phyloP scores from a whole-genome alignment of 2,329 filamentous ascomycete species.

The Calonectria pseudoreteaudii region DNA sequence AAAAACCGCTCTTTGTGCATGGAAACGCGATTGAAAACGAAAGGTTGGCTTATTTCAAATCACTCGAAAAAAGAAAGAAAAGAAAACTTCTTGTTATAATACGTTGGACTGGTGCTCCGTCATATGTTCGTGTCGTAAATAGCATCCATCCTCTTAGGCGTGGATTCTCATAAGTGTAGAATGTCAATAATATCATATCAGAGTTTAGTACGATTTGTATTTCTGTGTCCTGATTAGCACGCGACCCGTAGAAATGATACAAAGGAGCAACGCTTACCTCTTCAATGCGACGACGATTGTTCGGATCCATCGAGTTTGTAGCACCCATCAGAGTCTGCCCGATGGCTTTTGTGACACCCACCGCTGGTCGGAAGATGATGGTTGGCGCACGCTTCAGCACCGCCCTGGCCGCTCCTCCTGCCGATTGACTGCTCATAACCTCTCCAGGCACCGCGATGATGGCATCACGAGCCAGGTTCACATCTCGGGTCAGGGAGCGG shows the following conservation, averaged over 20 bases:
- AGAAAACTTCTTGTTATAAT: constrained; percentile 16
- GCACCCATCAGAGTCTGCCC: constrained; percentile 92
- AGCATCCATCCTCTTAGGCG: constrained; percentile 9
- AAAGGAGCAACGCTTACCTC: constrained; percentile 75
- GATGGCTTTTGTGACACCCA: constrained; percentile 89
- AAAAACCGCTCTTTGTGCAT: constrained; percentile 31
- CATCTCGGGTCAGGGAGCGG: constrained; percentile 83
- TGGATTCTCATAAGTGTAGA: constrained; percentile 10
- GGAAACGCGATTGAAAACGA: not conserved
- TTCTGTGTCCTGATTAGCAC: constrained; percentile 51
- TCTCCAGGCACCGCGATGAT: constrained; percentile 95
- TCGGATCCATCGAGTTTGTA: constrained; percentile 89
- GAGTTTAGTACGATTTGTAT: constrained; percentile 59
- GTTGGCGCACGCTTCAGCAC: constrained; percentile 89
- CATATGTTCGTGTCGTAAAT: constrained; percentile 21
- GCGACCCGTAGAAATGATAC: not conserved
- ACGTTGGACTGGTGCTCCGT: constrained; percentile 28
- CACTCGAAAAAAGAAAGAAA: constrained; percentile 15
- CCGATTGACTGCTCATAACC: constrained; percentile 86
- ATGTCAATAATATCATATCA: not conserved
- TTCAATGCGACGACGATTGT: constrained; percentile 83
- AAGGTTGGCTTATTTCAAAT: constrained; percentile 17
- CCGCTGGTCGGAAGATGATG: constrained; percentile 88
- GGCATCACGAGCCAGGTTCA: constrained; percentile 88
- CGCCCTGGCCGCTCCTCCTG: constrained; percentile 82